These are phyloP conservation scores for Schizosaccharomyces japonicus DNA, from an alignment of 805 yeast species.

Conservation along the genomic window DNA sequence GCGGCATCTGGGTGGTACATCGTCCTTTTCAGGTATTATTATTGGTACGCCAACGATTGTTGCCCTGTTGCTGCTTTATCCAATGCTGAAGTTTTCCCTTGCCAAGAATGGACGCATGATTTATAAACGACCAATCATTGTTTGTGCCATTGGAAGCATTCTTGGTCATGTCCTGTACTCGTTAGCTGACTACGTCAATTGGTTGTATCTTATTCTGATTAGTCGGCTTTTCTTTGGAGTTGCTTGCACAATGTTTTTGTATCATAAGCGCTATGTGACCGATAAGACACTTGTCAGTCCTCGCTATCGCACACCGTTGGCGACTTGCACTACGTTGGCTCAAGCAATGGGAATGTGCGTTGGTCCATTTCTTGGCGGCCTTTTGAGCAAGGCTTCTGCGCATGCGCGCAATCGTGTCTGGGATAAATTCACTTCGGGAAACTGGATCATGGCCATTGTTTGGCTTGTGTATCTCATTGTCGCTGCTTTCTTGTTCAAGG, in stretches of 20 bases:
- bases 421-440: neutral
- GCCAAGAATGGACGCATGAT: neutral
- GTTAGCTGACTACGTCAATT: neutral
- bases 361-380: conserved; percentile 3
- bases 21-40: neutral
- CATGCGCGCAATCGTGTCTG: neutral
- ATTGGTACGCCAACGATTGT: neutral
- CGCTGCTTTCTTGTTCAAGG: neutral
- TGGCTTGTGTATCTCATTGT: neutral
- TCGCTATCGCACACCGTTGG: neutral
- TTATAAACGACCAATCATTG: neutral
- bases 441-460: neutral
- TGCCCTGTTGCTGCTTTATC: neutral
- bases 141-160: neutral
- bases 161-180: neutral
- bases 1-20: neutral
- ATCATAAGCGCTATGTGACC: conserved; percentile 1
- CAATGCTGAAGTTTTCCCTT: neutral
- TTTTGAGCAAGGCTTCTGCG: neutral
- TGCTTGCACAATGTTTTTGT: conserved; percentile 1
- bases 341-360: neutral
- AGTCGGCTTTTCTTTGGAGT: neutral
- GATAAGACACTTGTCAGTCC: neutral
- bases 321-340: neutral
- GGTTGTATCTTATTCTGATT: neutral